Evolutionary conservation across 2,329 filamentous ascomycete species (phyloP).

Genomic region (Xylariaceae sp.): DNA sequence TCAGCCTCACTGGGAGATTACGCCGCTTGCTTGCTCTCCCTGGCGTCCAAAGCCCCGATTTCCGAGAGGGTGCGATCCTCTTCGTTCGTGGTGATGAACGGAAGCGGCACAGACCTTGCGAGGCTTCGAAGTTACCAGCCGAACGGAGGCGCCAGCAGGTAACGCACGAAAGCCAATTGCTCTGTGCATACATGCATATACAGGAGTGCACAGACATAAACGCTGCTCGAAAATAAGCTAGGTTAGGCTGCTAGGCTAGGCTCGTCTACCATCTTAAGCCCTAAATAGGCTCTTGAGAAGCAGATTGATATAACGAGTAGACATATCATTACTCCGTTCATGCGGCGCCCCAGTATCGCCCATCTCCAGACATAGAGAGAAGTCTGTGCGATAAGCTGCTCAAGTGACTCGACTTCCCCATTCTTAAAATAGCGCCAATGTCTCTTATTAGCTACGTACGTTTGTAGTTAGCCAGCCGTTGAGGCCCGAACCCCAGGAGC

Average conservation of each 20-base stretch:
- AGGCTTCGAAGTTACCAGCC: not conserved
- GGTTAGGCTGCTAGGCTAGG: not conserved
- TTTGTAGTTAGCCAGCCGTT: not conserved
- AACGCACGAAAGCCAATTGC: not conserved
- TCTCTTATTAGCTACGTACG: not conserved
- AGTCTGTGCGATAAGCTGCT: not conserved
- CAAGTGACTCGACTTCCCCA: not conserved
- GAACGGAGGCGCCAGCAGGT: not conserved
- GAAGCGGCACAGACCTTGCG: too few relatives aligned
- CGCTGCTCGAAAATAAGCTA: not conserved
- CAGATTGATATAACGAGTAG: not conserved
- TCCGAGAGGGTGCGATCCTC: not conserved
- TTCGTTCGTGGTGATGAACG: not conserved
- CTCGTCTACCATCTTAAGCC: not conserved
- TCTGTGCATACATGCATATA: too few relatives aligned
- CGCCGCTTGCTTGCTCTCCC: too few relatives aligned
- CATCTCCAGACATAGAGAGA: not conserved
- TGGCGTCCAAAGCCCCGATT: not conserved
- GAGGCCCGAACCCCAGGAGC: not conserved
- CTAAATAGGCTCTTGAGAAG: not conserved
- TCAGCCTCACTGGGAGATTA: not conserved
- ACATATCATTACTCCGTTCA: too few relatives aligned
- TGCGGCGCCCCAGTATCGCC: not conserved
- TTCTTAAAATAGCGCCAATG: not conserved
- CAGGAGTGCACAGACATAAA: not conserved